Base-by-base conservation (phyloP, 129 eudicot genomes). In the Centella asiatica region DNA sequence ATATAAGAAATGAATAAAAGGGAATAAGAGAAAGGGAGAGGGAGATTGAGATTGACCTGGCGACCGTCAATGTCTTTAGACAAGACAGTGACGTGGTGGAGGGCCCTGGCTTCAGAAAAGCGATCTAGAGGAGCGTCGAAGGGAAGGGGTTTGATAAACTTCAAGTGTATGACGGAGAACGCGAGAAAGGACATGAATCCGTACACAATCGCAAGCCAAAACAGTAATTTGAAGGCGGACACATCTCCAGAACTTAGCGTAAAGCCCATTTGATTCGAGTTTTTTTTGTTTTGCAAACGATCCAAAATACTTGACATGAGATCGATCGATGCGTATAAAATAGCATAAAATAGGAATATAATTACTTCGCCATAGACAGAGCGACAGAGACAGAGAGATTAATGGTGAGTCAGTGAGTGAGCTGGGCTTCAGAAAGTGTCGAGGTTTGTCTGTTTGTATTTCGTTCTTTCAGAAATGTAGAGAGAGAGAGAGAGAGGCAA, bases 51-150 rank as follows among this genome's bases (percentile, higher is more conserved):
- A 64, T 57, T 60, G 9, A 92, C 99, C 88, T 93, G 99, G 60
- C 96, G 96, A 67, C 85, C 89, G 56, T 74, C 87, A 44, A 87
- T 87, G 26, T 84, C 92, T 19, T 84, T 65, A 9, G 99, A 65
- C 67, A 93, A 69, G 13, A 93, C 95, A 31, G 84, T 79, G 48
- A 93, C 74, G 56, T 93, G 99, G 33, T 87, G 76, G 54, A 93
- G 22, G 11, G 96, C 99, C 74, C 96, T 76, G 6, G 89, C 99
- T 65, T 93, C 99, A 0, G 96, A 93, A 60, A 93, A 93, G 6
- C 88, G 81, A 66, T 87, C 85, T 0, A 72, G 67, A 5, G 99
- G 99, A n/a, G 99, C 90, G 72, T 90, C 94, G 28, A 70, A 8
- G 4, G 76, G 79, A 60, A 90, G 77, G 4, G 98, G 98, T 23